Evolutionary conservation across 139 green algal genomes (phyloP).

Genomic region (Closterium sp.): DNA sequence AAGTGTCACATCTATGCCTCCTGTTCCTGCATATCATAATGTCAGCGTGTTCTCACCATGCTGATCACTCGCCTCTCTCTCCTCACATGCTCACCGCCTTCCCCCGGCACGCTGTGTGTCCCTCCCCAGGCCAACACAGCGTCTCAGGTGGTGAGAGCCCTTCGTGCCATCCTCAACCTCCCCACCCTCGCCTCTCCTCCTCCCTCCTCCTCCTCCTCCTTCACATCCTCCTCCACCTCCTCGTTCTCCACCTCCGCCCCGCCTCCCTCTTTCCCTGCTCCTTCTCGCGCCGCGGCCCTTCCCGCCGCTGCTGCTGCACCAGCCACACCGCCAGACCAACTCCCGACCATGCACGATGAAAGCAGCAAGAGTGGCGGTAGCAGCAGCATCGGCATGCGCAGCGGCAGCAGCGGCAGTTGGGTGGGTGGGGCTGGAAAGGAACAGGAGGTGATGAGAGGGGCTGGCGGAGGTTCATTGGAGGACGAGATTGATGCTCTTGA

Average conservation of each 20-base stretch:
- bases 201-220: no score
- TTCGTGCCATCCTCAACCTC: constrained; percentile 45
- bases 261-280: neutral
- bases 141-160: constrained; percentile 16
- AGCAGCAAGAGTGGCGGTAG: neutral
- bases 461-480: constrained; percentile 24
- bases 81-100: no score
- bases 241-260: neutral
- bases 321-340: neutral
- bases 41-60: no score
- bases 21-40: no score
- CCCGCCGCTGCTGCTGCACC: no score
- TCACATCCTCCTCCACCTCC: neutral
- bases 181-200: constrained; percentile 14
- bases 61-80: no score
- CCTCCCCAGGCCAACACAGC: no score
- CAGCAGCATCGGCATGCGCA: neutral
- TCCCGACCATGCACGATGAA: neutral
- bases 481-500: constrained; percentile 48
- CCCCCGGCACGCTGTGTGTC: no score
- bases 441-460: neutral
- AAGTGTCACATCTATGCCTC: no score
- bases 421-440: constrained; percentile 5
- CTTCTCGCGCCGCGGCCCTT: neutral
- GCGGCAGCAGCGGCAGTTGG: neutral